These are phyloP conservation scores for Coemansia sp. DNA, from an alignment of 192 early-diverging fungal species.

Conservation along the genomic window DNA sequence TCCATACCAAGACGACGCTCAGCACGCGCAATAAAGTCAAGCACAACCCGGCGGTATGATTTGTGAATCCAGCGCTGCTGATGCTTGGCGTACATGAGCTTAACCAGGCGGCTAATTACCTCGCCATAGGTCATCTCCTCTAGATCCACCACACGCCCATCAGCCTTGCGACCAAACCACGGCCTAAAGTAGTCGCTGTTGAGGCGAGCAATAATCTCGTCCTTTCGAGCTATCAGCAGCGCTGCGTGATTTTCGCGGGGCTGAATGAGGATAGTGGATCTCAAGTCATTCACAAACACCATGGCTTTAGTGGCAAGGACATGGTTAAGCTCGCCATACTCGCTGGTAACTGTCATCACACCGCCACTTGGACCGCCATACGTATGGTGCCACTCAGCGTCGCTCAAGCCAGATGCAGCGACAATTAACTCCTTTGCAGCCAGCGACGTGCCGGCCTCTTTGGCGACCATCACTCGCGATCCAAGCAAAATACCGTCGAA, in stretches of 20 bases:
- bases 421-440: conserved; percentile 88
- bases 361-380: conserved; percentile 56
- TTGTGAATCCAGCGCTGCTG: conserved; percentile 79
- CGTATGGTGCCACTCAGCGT: conserved; percentile 82
- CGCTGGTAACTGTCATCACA: conserved; percentile 82
- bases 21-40: conserved; percentile 78
- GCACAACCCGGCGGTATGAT: conserved; percentile 65
- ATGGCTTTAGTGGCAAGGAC: conserved; percentile 84
- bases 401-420: conserved; percentile 72
- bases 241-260: conserved; percentile 79
- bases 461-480: conserved; percentile 95
- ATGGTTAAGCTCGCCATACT: conserved; percentile 93
- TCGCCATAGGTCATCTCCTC: conserved; percentile 93
- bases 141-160: conserved; percentile 73
- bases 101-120: conserved; percentile 75
- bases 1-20: conserved; percentile 72
- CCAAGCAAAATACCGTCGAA: conserved; percentile 93
- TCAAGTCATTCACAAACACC: conserved; percentile 75
- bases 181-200: conserved; percentile 89
- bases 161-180: conserved; percentile 87
- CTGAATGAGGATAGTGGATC: conserved; percentile 74
- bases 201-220: conserved; percentile 84
- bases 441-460: conserved; percentile 76
- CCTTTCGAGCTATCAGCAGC: conserved; percentile 65
- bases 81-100: conserved; percentile 73